Evolutionary conservation across 768 basidiomycete genomes (phyloP), one percentile per base, ranked within the genome.

Genomic region (Chlorophyllum brunneum): DNA sequence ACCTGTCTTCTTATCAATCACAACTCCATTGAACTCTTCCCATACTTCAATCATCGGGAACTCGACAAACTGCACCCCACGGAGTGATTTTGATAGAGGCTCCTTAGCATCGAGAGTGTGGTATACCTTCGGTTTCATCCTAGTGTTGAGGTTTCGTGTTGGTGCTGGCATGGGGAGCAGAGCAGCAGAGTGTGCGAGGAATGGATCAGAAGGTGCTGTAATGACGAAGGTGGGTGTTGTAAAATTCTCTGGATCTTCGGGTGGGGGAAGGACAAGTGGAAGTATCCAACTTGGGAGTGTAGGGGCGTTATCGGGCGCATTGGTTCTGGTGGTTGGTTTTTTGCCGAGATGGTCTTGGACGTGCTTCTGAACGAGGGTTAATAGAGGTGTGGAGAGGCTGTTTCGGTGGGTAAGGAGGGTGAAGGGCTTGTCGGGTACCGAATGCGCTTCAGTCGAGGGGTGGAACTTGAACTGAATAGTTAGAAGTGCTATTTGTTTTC

Each of bases 11-110:
- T 73, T 72, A 52, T 86, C 78, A 13, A 87, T 70, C n/a, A 90
- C 60, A 7, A 71, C 71, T 5, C 82, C 85, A 6, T 65, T 67
- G 65, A 91, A 93, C 26, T 82, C 78, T 41, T 85, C 80, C 74
- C 84, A 85, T 5, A 95, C 66, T 50, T 92, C 86, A 39, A 95
- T 81, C 1, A 83, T 84, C 5, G 93, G 93, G 61, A 81, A 95
- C 65, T 95, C 93, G 27, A 88, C 77, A 65, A 93, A 92, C 24
- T 80, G 71, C 37, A 80, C 87, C 44, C 81, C 68, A 30, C 70
- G 73, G 39, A 95, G 69, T 6, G 76, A 66, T 22, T 63, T 59
- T 8, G 63, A 60, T 23, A 95, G 71, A 20, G 75, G 65, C 37
- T 75, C 58, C 3, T 67, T 63, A 2, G 77, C 67, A 45, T 88